These are phyloP conservation scores for Gautieria morchelliformis DNA, from an alignment of 768 basidiomycete genomes.

Conservation along the genomic window DNA sequence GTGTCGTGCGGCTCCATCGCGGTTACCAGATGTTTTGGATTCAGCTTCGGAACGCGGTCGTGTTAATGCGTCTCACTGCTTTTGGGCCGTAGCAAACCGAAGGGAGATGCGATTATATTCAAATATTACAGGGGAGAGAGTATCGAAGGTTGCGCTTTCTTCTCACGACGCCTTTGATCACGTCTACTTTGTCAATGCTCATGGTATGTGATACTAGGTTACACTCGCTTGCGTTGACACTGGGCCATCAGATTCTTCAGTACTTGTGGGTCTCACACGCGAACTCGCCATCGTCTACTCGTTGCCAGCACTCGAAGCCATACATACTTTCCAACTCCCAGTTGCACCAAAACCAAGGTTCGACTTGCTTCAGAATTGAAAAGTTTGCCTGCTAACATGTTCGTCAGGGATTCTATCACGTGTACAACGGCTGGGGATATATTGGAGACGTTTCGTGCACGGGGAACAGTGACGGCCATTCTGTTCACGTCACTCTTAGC, in stretches of 20 bases:
- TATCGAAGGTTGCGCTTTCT: conserved; percentile 30
- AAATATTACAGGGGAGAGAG: conserved; percentile 54
- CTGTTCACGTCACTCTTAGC: conserved; percentile 37
- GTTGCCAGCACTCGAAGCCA: conserved; percentile 48
- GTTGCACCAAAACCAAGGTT: conserved; percentile 15
- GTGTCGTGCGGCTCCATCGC: conserved; percentile 28
- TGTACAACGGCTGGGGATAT: neutral
- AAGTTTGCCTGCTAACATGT: neutral
- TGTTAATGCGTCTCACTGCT: conserved; percentile 21
- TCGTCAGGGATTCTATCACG: neutral
- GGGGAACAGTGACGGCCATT: conserved; percentile 28
- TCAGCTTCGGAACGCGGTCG: conserved; percentile 9
- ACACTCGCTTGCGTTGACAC: neutral
- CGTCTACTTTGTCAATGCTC: conserved; percentile 48
- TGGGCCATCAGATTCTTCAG: conserved; percentile 34
- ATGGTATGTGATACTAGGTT: conserved; percentile 34
- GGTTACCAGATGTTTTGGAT: neutral
- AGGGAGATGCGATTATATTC: conserved; percentile 49
- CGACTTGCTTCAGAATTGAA: conserved; percentile 9
- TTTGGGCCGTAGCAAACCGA: conserved; percentile 45
- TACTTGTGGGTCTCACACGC: conserved; percentile 48
- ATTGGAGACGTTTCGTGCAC: neutral
- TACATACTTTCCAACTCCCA: conserved; percentile 37
- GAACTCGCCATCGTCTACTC: conserved; percentile 47
- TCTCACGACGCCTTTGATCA: conserved; percentile 25